Conservation (phyloP, 2,329 filamentous ascomycete species). For the Pseudohalonectria lignicola region DNA sequence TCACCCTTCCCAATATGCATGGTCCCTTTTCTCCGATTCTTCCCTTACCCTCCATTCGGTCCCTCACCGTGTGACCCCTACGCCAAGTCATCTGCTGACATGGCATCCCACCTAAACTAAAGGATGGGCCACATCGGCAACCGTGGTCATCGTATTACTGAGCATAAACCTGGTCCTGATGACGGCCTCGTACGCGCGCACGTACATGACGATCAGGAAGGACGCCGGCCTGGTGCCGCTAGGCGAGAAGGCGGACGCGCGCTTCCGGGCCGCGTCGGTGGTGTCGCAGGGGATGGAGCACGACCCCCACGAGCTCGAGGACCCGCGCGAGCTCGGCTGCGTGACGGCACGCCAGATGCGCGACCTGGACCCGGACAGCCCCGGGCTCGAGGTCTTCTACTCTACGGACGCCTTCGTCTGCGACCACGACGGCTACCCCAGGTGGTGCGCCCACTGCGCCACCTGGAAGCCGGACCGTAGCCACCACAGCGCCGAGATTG, state of each 20-base stretch:
- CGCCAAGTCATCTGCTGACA: background rate
- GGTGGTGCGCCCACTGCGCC: conserved; percentile 74
- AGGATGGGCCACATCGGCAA: background rate
- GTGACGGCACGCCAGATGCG: conserved; percentile 15
- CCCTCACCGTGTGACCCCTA: background rate
- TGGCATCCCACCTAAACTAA: background rate
- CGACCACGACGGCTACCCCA: conserved; percentile 70
- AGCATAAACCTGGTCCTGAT: conserved; percentile 50
- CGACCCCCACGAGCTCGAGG: conserved; percentile 11
- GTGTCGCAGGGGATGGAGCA: conserved; percentile 9
- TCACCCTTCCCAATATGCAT: background rate
- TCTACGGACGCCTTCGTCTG: conserved; percentile 76
- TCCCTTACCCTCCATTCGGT: background rate
- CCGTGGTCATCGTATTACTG: conserved; percentile 53
- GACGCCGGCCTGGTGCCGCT: conserved; percentile 67
- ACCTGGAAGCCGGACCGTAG: conserved; percentile 83
- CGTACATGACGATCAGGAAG: conserved; percentile 54
- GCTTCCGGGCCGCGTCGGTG: conserved; percentile 7
- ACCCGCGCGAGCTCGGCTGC: conserved; percentile 4
- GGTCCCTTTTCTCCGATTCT: background rate
- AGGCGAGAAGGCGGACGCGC: conserved; percentile 25
- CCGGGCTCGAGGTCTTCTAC: conserved; percentile 67
- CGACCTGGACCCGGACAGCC: conserved; percentile 45
- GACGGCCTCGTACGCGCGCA: conserved; percentile 57
- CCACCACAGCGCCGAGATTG: conserved; percentile 76